Evolutionary conservation across 2,329 filamentous ascomycete genomes (phyloP).

Genomic region (Sarocladiaceae sp.): DNA sequence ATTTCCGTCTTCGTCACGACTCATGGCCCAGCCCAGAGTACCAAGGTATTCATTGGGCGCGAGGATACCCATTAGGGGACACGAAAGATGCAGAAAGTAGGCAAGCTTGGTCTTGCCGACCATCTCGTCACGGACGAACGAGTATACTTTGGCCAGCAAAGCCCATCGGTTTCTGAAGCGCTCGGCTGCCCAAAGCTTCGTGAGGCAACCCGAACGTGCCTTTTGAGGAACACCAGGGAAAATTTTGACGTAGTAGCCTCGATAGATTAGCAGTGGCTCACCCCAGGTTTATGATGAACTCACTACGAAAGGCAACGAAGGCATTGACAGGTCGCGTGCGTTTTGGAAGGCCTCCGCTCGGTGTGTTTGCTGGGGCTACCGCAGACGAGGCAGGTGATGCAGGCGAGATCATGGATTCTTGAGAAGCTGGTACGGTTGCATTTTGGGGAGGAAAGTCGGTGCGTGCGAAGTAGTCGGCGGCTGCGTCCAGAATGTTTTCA

Average conservation of each 20-base stretch:
- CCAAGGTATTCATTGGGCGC: conserved; percentile 37
- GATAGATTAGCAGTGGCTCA: neutral
- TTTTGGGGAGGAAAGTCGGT: neutral
- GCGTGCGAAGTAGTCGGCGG: conserved; percentile 4
- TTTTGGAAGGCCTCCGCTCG: neutral
- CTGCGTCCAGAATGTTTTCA: conserved; percentile 1
- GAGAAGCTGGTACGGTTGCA: neutral
- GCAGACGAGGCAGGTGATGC: neutral
- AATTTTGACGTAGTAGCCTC: conserved; percentile 40
- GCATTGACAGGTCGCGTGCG: conserved; percentile 17
- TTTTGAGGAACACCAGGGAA: conserved; percentile 44
- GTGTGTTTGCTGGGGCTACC: neutral
- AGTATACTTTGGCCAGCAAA: conserved; percentile 49
- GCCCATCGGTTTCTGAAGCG: conserved; percentile 44
- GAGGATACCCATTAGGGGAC: conserved; percentile 40
- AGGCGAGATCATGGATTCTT: neutral
- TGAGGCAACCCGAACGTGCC: conserved; percentile 42
- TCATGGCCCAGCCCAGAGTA: conserved; percentile 38
- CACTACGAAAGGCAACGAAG: conserved; percentile 28
- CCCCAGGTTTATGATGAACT: neutral
- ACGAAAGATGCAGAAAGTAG: conserved; percentile 37
- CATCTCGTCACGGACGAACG: conserved; percentile 42
- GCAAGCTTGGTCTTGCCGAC: conserved; percentile 39
- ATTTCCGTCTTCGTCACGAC: conserved; percentile 20
- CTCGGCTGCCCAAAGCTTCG: conserved; percentile 42